Base-by-base conservation (phyloP, 2,329 filamentous ascomycete species). In the Knoxdaviesia proteae region DNA sequence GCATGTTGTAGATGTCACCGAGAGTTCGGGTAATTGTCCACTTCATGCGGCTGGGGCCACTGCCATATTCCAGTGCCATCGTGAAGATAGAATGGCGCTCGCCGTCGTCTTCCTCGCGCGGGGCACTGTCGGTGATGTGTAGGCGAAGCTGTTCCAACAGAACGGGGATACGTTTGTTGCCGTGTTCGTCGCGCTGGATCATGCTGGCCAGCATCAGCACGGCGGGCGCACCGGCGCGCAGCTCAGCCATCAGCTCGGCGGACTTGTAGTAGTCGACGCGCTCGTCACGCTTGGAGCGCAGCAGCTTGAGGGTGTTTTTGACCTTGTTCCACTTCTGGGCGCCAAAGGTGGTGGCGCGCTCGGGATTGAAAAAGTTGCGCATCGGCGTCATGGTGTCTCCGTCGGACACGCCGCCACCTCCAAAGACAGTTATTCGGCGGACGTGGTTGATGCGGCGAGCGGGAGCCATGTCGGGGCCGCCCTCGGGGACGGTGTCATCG, bases 111-210 rank as follows among this genome's bases (percentile, higher is more conserved):
- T 71, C 75, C 38, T 81, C 75, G 46, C 77, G 71, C 7, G 76
- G 74, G 7, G 67, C 65, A 52, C 84, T 93, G 52, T 94, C 84
- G 6, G 77, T 80, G 46, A 98, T 81, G 45, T 72, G 76, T 46
- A 98, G 69, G 57, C 93, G 94, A 46, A 98, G 69, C 61, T 98
- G 90, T 58, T 98, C 90, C 6, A 98, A 69, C 4, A 98, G 71
- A 42, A 98, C 86, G 0, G 90, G 90, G 45, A 98, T 94, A 46
- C 87, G 77, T 61, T 84, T 90, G 59, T 93, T 90, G 40, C 88
- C 86, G 52, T 94, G 84, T 59, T 98, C 90, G 52, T 98, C 90
- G 45, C 90, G 74, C 61, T 96, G 90, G 52, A 96, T 90, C 83
- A 96, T 94, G 54, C 87, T 94, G 6, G 90, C 90, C 42, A 98